phyloP scores from a whole-genome alignment of 805 yeast species.

The Ogataea haglerorum region DNA sequence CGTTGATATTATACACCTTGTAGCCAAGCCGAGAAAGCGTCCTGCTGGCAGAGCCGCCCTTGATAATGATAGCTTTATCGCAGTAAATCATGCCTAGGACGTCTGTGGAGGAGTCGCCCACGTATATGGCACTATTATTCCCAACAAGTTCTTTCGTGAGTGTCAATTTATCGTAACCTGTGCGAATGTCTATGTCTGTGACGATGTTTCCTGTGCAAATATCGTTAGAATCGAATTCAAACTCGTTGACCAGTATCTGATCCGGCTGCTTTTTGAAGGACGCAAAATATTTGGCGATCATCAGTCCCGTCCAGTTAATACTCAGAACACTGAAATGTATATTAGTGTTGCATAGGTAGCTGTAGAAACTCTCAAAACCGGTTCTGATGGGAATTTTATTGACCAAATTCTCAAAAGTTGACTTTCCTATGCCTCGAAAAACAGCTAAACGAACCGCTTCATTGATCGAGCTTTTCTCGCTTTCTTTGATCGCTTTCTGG shows the following conservation, averaged over 20 bases:
- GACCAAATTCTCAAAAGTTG: conserved; percentile 36
- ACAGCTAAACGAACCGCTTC: conserved; percentile 37
- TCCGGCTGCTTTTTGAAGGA: conserved; percentile 7
- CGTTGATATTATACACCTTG: conserved; percentile 20
- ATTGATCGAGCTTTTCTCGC: conserved; percentile 48
- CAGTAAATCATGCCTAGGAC: conserved; percentile 46
- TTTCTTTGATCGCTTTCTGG: conserved; percentile 42
- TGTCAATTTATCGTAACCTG: conserved; percentile 51
- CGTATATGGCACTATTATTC: conserved; percentile 33
- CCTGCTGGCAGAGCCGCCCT: conserved; percentile 35
- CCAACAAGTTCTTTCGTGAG: conserved; percentile 19
- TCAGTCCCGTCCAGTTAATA: conserved; percentile 57
- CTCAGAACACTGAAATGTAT: conserved; percentile 40
- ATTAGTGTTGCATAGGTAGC: background rate
- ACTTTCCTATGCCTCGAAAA: conserved; percentile 40
- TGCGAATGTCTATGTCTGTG: conserved; percentile 36
- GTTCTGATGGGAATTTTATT: conserved; percentile 35
- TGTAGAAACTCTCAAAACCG: conserved; percentile 38
- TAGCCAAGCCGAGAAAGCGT: conserved; percentile 26
- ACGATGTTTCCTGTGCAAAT: conserved; percentile 25
- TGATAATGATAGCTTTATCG: conserved; percentile 45
- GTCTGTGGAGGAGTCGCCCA: conserved; percentile 67
- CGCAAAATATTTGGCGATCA: conserved; percentile 38
- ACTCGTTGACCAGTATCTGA: conserved; percentile 47
- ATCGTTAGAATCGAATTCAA: conserved; percentile 34